Evolutionary conservation across 106 monocot species (phyloP).

Genomic region (Acorus gramineus): DNA sequence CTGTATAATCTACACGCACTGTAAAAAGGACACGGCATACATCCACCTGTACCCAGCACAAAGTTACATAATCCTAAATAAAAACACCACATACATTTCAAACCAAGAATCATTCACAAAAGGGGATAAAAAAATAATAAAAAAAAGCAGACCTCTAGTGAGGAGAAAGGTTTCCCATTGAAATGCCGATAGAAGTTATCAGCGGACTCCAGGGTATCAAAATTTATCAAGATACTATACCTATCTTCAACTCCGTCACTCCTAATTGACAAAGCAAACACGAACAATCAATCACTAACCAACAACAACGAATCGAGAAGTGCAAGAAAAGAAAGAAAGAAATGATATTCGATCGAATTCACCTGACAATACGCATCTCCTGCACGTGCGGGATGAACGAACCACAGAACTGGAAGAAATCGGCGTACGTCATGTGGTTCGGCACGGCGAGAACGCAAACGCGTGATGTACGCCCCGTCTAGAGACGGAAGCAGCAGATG

Average conservation of each 20-base stretch:
- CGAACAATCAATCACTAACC: not conserved
- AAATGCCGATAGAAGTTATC: conserved; percentile 79
- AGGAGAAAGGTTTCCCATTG: conserved; percentile 73
- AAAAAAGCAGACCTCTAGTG: conserved; percentile 55
- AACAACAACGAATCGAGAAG: conserved; percentile 6
- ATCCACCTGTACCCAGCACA: conserved; percentile 41
- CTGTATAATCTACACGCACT: conserved; percentile 70
- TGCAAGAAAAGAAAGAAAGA: not conserved
- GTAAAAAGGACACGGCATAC: conserved; percentile 57
- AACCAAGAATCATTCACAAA: not conserved
- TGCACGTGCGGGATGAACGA: conserved; percentile 71
- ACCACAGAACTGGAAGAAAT: conserved; percentile 84
- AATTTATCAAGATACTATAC: conserved; percentile 69
- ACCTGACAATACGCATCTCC: conserved; percentile 93
- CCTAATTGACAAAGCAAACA: conserved; percentile 18
- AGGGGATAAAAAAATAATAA: not conserved
- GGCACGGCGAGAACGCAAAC: conserved; percentile 79
- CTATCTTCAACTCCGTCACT: conserved; percentile 68
- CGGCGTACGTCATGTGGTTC: conserved; percentile 97
- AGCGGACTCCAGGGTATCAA: conserved; percentile 56
- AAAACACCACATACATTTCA: not conserved
- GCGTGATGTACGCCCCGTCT: conserved; percentile 72
- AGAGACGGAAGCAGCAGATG: conserved; percentile 3
- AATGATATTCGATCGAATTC: not conserved
- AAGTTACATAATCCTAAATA: not conserved